Base-by-base conservation (phyloP, 208 protist genomes). In the Trypanosoma melophagium region DNA sequence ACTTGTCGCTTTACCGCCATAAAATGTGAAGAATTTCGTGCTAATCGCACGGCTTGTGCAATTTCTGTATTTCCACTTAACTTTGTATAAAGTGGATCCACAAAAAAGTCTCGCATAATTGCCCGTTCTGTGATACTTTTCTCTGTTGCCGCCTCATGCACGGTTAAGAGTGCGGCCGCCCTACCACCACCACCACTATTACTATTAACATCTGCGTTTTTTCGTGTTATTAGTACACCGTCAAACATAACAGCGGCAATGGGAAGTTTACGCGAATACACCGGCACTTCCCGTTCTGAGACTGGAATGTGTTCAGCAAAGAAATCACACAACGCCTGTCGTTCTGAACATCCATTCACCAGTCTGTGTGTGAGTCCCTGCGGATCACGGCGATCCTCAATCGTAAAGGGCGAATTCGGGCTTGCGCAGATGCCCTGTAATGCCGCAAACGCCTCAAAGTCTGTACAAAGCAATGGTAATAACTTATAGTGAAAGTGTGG, bases 401-500 rank as follows among this genome's bases (percentile, higher is more conserved):
- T 76, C 10, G 57, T 60, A 51, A 95, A 95, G 2, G 83, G 83
- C 0, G 76, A 87, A 40, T 84, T 79, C 3, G 56, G 60, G 22
- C 63, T 76, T 22, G 79, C 74, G 72, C 86, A 92, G 17, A 93
- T 69, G 7, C 69, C 73, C 65, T 90, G 89, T 75, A 92, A 51
- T n/a, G 76, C 84, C 2, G 76, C 70, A 65, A 95, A 93, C 4
- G 86, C 63, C 55, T 91, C 86, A 45, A 80, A 64, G 42, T 87
- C 73, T 7, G 76, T 66, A 66, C 82, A 87, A 35, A 90, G 60
- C n/a, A 95, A 71, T 24, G 89, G 89, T 60, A 95, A 65, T 1
- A 95, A 81, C 52, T 86, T 77, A 73, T 95, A 95, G 67, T 85
- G 70, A 45, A 84, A 89, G 71, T 93, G 81, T 16, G 86, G 85